Evolutionary conservation across 192 early-diverging fungal genomes (phyloP).

Genomic region (Diversispora epigaea): DNA sequence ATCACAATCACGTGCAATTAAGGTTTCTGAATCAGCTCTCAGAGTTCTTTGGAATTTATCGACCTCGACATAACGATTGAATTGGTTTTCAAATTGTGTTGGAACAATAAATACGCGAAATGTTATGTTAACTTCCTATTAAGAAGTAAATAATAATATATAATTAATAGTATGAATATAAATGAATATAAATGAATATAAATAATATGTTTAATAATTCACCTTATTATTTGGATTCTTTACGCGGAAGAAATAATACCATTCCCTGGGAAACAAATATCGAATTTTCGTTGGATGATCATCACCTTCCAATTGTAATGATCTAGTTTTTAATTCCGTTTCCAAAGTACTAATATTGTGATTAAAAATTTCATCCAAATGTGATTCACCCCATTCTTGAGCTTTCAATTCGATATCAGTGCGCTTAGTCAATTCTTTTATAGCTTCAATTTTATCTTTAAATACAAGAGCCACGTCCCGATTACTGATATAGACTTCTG

Average conservation of each 20-base stretch:
- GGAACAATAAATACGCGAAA: neutral
- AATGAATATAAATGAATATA: neutral
- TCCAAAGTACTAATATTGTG: neutral
- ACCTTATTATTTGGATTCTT: neutral
- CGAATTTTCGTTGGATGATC: neutral
- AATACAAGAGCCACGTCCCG: neutral
- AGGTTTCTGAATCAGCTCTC: neutral
- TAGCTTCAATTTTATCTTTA: neutral
- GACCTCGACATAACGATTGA: neutral
- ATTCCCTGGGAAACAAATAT: conserved; percentile 5
- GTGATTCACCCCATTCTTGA: neutral
- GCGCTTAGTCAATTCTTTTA: neutral
- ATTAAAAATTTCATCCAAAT: neutral
- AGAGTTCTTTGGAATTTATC: neutral
- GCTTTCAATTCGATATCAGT: neutral
- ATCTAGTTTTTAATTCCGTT: neutral
- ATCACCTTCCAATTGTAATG: neutral
- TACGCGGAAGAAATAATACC: conserved; percentile 16
- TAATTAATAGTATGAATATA: neutral
- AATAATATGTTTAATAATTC: neutral
- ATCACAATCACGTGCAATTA: conserved; percentile 8
- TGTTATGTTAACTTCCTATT: neutral
- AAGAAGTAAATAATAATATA: neutral
- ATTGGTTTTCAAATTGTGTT: neutral
- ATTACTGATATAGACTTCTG: neutral